Base-by-base conservation (phyloP, 139 green algal genomes). In the Nannochloris sp. region DNA sequence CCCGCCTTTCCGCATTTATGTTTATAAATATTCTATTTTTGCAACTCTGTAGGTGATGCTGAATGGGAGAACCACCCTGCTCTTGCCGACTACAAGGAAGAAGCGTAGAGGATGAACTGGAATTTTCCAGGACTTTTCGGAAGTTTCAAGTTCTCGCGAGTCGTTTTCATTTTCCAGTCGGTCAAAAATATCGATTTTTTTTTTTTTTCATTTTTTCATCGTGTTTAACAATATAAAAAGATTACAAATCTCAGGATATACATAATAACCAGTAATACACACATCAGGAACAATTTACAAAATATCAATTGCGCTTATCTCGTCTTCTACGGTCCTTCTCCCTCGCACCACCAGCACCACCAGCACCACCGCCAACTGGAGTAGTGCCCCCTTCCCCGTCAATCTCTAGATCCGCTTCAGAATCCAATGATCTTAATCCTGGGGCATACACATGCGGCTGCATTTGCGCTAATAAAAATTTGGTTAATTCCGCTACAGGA, bases 31-130 rank as follows among this genome's bases (percentile, higher is more conserved):
- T 30, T 31, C 12, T 8, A 33, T 14, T 65, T 14, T 5, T 19
- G 7, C 13, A 31, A 29, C 13, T 34, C 8, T 32, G 19, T 53
- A 71, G 77, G 68, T 23, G 77, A 88, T 35, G 46, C 81, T 10
- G 48, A 74, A 39, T 88, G 82, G 82, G 81, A 89, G 56, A 36
- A 75, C 14, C 77, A 89, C 62, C 35, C 58, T 13, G 61, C 73
- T 15, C 63, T 89, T 4, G 60, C 66, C 4, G 71, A 74, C 8
- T 87, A 76, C 68, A 74, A 74, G 29, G 70, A 72, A 54, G 68
- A 65, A n/a, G n/a, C n/a, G n/a, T n/a, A n/a, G n/a, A n/a, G n/a
- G n/a, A n/a, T n/a, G n/a, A n/a, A n/a, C n/a, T n/a, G n/a, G n/a
- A n/a, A n/a, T n/a, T n/a, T n/a, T n/a, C n/a, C n/a, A n/a, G n/a